Conservation (phyloP, 176 grass and related monocot species). For the Eremochloa ophiuroides region DNA sequence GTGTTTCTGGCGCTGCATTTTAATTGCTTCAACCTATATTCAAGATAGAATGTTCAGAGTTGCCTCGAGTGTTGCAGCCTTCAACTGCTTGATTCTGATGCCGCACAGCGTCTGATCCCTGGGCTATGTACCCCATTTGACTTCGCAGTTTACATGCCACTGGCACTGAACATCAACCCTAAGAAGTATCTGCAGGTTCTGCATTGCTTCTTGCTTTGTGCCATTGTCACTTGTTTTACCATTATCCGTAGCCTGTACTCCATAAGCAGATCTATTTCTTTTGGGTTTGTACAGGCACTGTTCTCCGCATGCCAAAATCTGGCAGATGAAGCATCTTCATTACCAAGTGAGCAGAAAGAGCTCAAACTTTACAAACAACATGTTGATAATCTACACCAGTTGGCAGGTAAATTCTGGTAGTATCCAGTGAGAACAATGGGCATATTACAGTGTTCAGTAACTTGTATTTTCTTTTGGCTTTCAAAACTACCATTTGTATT, state of each 20-base stretch:
- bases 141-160: conserved; percentile 81
- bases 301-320: conserved; percentile 76
- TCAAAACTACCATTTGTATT: neutral
- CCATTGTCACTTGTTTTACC: neutral
- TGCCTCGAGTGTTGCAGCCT: conserved; percentile 70
- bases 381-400: conserved; percentile 47
- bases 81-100: conserved; percentile 57
- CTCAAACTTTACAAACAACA: conserved; percentile 55
- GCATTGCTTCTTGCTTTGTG: neutral
- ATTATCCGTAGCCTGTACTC: neutral
- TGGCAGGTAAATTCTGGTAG: conserved; percentile 44
- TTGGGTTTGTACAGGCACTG: conserved; percentile 52
- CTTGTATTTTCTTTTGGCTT: neutral
- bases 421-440: neutral
- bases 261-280: neutral
- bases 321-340: conserved; percentile 36
- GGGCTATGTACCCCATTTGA: conserved; percentile 63
- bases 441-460: neutral
- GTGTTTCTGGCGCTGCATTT: conserved; percentile 26
- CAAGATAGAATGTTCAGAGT: conserved; percentile 90
- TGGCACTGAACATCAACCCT: conserved; percentile 70
- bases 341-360: conserved; percentile 26
- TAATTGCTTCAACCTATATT: conserved; percentile 49
- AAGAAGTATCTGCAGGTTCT: conserved; percentile 84
- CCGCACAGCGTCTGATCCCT: conserved; percentile 58